phyloP scores from a whole-genome alignment of 1,139 yeast species.

The Wickerhamomyces sp. region DNA sequence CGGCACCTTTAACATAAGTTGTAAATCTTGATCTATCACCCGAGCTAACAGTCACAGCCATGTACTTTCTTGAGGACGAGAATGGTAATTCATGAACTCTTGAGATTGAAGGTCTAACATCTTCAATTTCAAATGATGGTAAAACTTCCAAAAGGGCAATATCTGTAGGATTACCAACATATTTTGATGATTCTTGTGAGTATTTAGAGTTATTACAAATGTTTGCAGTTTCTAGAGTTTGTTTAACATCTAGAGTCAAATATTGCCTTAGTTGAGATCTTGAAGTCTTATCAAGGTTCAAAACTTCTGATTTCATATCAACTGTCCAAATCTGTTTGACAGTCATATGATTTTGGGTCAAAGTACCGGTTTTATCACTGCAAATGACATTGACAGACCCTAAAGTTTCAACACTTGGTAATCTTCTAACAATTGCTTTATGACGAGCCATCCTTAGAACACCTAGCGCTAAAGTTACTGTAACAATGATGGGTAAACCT shows the following conservation, averaged over 20 bases:
- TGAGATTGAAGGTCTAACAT: conserved; percentile 53
- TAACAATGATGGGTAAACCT: conserved; percentile 93
- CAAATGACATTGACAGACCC: conserved; percentile 95
- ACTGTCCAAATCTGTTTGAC: conserved; percentile 81
- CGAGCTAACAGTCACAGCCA: conserved; percentile 61
- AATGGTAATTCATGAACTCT: conserved; percentile 78
- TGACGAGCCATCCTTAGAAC: conserved; percentile 93
- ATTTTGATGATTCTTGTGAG: conserved; percentile 65
- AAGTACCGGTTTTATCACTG: conserved; percentile 92
- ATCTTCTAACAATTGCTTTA: conserved; percentile 85
- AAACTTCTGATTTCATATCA: conserved; percentile 55
- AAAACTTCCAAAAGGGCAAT: conserved; percentile 79
- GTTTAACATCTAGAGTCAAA: conserved; percentile 47
- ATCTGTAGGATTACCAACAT: conserved; percentile 91
- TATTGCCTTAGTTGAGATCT: conserved; percentile 38
- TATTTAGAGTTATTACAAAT: conserved; percentile 78
- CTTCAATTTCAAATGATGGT: conserved; percentile 65
- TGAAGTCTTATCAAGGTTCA: conserved; percentile 45
- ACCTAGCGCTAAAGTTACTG: conserved; percentile 92
- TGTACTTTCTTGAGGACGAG: conserved; percentile 76
- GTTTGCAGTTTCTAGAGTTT: conserved; percentile 62
- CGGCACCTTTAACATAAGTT: conserved; percentile 83
- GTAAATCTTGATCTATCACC: conserved; percentile 56
- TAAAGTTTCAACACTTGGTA: conserved; percentile 92
- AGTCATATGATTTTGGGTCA: conserved; percentile 93